A percentile compares a stretch with the other conserved stretches of the same genome.
These are phyloP conservation scores for Casaregolazyma lundiana DNA, from an alignment of 1,139 yeast genomes.

Conservation along the genomic window DNA sequence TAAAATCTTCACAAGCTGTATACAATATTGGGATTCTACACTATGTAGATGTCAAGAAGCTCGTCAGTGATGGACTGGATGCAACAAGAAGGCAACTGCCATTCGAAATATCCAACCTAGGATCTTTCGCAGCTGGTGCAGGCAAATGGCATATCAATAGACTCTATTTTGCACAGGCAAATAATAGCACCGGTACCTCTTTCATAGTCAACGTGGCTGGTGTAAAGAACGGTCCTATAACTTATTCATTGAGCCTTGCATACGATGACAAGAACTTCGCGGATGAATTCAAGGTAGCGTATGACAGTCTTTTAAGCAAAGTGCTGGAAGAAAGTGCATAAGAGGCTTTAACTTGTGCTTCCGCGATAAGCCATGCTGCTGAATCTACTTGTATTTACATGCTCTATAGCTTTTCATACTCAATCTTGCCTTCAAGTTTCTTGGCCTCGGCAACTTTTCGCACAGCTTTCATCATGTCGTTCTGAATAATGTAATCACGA, in stretches of 20 bases:
- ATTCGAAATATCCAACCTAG: constrained; percentile 24
- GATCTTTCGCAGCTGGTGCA: constrained; percentile 13
- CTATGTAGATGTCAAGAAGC: constrained; percentile 14
- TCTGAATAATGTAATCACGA: constrained; percentile 88
- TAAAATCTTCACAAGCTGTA: constrained; percentile 7
- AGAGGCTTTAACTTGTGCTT: too few species aligned
- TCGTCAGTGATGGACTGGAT: constrained; percentile 8
- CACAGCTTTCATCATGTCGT: constrained; percentile 95
- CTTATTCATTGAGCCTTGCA: constrained; percentile 15
- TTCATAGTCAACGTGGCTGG: constrained; percentile 15
- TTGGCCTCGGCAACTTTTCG: constrained; percentile 95
- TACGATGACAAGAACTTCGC: constrained; percentile 7
- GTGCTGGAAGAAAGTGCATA: neutral
- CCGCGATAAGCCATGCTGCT: neutral
- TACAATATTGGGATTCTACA: constrained; percentile 17
- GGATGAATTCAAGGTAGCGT: neutral
- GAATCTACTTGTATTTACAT: neutral
- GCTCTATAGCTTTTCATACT: constrained; percentile 77
- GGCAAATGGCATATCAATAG: constrained; percentile 8
- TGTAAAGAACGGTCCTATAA: constrained; percentile 14
- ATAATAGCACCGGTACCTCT: constrained; percentile 11
- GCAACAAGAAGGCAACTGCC: constrained; percentile 14
- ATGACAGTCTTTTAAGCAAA: neutral
- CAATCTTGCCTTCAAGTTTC: constrained; percentile 94
- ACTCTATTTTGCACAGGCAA: constrained; percentile 17